phyloP scores from a whole-genome alignment of 495 filamentous ascomycete genomes.

The Pyrenopolyporus hunteri region DNA sequence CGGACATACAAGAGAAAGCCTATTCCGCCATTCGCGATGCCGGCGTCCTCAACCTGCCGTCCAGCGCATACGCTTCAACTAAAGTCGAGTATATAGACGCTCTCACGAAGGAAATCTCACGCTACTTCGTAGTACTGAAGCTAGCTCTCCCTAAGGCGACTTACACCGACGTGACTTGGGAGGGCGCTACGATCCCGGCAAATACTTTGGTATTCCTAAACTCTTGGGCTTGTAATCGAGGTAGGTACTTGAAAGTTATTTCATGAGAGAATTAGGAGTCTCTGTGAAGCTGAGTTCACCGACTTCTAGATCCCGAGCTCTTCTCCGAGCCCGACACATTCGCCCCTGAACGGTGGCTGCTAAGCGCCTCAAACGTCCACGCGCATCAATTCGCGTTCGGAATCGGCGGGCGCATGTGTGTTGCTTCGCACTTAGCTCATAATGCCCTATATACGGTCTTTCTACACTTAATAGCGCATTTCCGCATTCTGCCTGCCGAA shows the following conservation, averaged over 20 bases:
- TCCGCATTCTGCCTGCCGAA: slow-evolving; percentile 43
- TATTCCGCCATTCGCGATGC: slow-evolving; percentile 68
- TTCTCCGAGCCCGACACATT: slow-evolving; percentile 66
- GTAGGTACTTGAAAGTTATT: background rate
- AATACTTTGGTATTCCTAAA: slow-evolving; percentile 72
- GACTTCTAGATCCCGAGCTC: slow-evolving; percentile 59
- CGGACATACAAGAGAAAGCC: slow-evolving; percentile 68
- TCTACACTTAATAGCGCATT: slow-evolving; percentile 70
- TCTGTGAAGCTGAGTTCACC: background rate
- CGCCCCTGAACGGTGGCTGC: slow-evolving; percentile 69
- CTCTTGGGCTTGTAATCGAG: slow-evolving; percentile 11
- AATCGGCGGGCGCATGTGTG: slow-evolving; percentile 73
- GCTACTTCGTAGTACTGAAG: slow-evolving; percentile 77
- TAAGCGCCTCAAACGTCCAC: slow-evolving; percentile 54
- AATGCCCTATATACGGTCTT: slow-evolving; percentile 72
- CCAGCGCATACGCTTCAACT: slow-evolving; percentile 70
- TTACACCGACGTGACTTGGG: slow-evolving; percentile 68
- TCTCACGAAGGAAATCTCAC: slow-evolving; percentile 70
- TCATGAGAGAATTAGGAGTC: too few relatives aligned
- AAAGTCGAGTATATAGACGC: slow-evolving; percentile 75
- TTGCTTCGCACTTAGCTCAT: slow-evolving; percentile 72
- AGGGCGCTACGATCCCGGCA: slow-evolving; percentile 64
- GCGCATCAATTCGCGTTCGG: slow-evolving; percentile 74
- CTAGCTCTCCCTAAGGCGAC: slow-evolving; percentile 70
- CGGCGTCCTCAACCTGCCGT: slow-evolving; percentile 69